Base-by-base conservation (phyloP, 2,329 filamentous ascomycete genomes). In the Fusarium cicatricum region DNA sequence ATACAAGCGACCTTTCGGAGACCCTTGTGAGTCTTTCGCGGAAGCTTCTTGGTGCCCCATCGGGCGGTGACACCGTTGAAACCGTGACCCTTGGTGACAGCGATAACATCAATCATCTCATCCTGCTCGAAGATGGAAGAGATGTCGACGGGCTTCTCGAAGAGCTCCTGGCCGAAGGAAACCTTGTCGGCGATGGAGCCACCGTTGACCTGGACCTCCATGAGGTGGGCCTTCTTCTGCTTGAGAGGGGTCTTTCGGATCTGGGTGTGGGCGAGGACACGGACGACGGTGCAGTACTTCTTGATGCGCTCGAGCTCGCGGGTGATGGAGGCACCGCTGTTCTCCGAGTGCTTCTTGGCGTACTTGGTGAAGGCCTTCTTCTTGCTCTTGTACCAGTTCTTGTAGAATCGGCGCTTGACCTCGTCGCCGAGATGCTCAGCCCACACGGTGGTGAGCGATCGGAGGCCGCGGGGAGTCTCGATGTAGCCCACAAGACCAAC, bases 351-450 rank as follows among this genome's bases (percentile, higher is more conserved):
- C 89, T 96, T 94, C 92, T 98, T 99, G 86, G 95, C 92, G 85
- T 99, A 99, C 87, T 96, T 97, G 87, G 95, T 99, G 87, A 99
- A 99, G 65, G 95, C 95, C 94, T 99, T 99, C 92, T 97, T 98
- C 93, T 99, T 99, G 88, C 89, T 92, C 90, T 97, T 97, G 91
- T 99, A 99, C 95, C 95, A 99, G 90, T 99, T 99, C 92, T 98
- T 98, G 91, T 99, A 99, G 92, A 99, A 99, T 79, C 95, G 91
- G 77, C 95, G 91, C 90, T 97, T 97, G 82, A 99, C 79, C 85
- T 98, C 95, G 82, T 99, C 95, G 83, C 90, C 91, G 82, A 99
- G 82, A 82, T 99, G 95, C 89, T 98, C 95, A 77, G 95, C 95
- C 95, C 95, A 99, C 79, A 99, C 92, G 78, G 95, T 98, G 80